phyloP scores from a whole-genome alignment of 306 rosid genomes.

The Luffa acutangula region DNA sequence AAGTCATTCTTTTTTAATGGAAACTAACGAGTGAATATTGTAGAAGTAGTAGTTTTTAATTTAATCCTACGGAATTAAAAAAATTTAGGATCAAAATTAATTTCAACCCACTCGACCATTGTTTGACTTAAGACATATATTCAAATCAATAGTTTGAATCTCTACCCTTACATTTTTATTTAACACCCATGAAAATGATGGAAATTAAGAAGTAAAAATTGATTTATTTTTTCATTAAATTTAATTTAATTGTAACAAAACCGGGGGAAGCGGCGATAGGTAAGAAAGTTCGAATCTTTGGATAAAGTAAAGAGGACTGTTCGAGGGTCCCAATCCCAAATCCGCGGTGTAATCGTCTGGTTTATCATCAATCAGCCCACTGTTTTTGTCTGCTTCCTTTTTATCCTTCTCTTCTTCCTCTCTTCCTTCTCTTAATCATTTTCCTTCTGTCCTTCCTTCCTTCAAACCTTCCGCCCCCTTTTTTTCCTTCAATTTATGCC shows the following conservation, averaged over 20 bases:
- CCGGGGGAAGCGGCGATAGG: background rate
- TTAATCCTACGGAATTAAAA: too few species aligned
- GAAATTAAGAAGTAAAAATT: too few species aligned
- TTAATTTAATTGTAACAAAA: background rate
- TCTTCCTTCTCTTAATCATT: background rate
- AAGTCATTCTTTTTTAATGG: too few species aligned
- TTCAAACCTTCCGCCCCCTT: background rate
- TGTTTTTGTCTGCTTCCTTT: background rate
- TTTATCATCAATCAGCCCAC: conserved; percentile 10
- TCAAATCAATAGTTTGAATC: too few species aligned
- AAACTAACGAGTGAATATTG: too few species aligned
- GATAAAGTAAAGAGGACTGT: conserved; percentile 6
- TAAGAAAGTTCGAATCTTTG: background rate
- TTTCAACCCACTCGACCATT: too few species aligned
- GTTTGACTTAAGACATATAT: too few species aligned
- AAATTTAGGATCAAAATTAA: too few species aligned
- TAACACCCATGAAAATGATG: too few species aligned
- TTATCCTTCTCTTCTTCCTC: background rate
- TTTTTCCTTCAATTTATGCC: background rate
- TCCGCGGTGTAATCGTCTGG: conserved; percentile 16
- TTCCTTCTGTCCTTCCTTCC: background rate
- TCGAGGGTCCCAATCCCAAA: conserved; percentile 2
- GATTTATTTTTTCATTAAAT: too few species aligned
- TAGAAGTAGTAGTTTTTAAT: too few species aligned
- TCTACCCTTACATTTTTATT: too few species aligned